Evolutionary conservation across 2,329 filamentous ascomycete species (phyloP), one percentile per base, ranked within the genome.

Genomic region (Aureobasidium sp.): DNA sequence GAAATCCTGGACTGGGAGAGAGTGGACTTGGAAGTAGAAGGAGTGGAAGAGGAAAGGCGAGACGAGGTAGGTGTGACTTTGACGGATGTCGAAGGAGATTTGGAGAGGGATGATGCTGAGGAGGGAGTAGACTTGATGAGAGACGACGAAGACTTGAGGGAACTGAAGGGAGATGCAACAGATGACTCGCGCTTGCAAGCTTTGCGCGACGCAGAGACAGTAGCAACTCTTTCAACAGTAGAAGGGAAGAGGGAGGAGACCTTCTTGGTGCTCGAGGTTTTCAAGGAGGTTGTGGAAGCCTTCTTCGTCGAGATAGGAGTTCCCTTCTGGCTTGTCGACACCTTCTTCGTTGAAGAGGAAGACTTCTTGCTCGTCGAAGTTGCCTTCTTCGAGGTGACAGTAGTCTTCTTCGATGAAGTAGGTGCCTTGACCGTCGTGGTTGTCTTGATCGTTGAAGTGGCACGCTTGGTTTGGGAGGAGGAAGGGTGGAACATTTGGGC

Each of bases 381-480:
- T 25, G 55, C 22, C 37, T 49, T 61, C 49, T 61, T 63, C 17
- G 57, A 53, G 22, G 17, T 58, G 20, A 47, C 44, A 20, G 55
- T 44, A 22, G 41, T 45, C 59, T 60, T 62, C 55, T 59, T 63
- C 45, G 44, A 47, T 48, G 45, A 31, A 39, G 49, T 27, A 14
- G 27, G 14, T 42, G 48, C 55, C 56, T 63, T 64, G 48, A 56
- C 49, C 31, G 61, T 48, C 42, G 51, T 36, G 52, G 57, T 60
- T 45, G 14, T 31, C 45, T 51, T 51, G 34, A 60, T 36, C 34
- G 44, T 60, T 6, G 65, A 61, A 47, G 64, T 62, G 37, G 66
- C 47, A 58, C 68, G 44, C 48, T 61, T 61, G 59, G 47, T 29
- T 36, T 45, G 48, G 29, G 48, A 61, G 42, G 61, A 62, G 31